Percentiles rank a stretch among this genome's conserved stretches.
Conservation (phyloP, 768 basidiomycete genomes). For the Boletus tomentosulus region DNA sequence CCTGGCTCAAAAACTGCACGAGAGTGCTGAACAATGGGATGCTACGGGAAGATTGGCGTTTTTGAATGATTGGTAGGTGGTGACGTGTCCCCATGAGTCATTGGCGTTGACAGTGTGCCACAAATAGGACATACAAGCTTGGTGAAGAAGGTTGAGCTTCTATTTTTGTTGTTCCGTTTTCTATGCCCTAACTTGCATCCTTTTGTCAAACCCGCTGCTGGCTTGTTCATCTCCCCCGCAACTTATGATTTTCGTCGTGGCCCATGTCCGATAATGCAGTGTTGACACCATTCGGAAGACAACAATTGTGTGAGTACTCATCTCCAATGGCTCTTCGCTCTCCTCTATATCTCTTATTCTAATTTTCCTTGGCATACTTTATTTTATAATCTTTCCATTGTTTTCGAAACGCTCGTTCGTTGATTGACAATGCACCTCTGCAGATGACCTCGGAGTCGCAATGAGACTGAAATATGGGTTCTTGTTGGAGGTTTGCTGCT, state of each 20-base stretch:
- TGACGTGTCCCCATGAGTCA: constrained; percentile 1
- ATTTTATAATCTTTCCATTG: not conserved
- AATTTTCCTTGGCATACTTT: not conserved
- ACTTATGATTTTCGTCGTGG: not conserved
- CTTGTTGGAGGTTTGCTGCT: constrained; percentile 49
- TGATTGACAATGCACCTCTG: not conserved
- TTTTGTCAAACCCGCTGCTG: not conserved
- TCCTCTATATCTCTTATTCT: not conserved
- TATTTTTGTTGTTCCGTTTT: not conserved
- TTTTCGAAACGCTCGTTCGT: not conserved
- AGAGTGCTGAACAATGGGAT: constrained; percentile 54
- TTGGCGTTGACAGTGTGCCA: not conserved
- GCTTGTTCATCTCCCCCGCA: not conserved
- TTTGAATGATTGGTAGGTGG: constrained; percentile 72
- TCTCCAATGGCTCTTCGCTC: not conserved
- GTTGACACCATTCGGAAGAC: constrained; percentile 85
- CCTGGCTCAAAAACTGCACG: constrained; percentile 52
- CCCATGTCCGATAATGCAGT: constrained; percentile 35
- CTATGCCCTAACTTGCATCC: not conserved
- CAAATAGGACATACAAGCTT: constrained; percentile 77
- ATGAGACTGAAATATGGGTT: constrained; percentile 77
- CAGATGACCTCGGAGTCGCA: constrained; percentile 66
- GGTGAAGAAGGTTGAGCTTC: constrained; percentile 68
- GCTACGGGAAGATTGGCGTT: constrained; percentile 66
- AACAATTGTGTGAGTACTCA: constrained; percentile 66